Evolutionary conservation across 108 stramenopile genomes (phyloP), one percentile per base, ranked within the genome.

Genomic region (Bacterosira constricta): DNA sequence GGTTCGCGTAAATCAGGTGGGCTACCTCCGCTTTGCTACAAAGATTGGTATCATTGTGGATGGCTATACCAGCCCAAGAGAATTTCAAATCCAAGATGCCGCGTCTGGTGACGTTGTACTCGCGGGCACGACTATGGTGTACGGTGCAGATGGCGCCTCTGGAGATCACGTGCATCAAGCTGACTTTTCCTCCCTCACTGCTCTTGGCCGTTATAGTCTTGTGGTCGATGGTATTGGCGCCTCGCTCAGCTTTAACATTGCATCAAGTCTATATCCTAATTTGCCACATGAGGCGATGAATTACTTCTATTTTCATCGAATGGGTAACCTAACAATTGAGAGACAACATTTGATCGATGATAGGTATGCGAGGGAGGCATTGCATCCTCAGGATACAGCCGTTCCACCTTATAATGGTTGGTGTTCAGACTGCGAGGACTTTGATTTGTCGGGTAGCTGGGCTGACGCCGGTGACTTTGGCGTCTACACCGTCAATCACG

Each of bases 281-380:
- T 63, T 72, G 25, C 71, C 71, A 31, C 63, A 65, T 30, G 71
- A 72, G 50, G 63, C 63, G 29, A 72, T 72, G 71, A 72, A 72
- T 52, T 72, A 72, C 63, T 72, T 72, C 18, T 72, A 72, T 42
- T 72, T 72, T 21, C 71, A 72, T 42, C 71, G 71, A 9, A 72
- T 72, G 71, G 71, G 71, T n/a, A n/a, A n/a, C 12, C 38, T 30
- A 20, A 52, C 65, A 20, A 65, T 72, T 31, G 35, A 37, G 27
- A 50, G 23, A 7, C 26, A 64, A 34, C 71, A 72, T 37, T 51
- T 72, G 51, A 52, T 72, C 9, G 71, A 72, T 27, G 47, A 26
- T 25, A 15, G 71, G n/a, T 72, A 72, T 23, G 71, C 71, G n/a
- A 29, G 71, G 25, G 51, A 32, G 17, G 63, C 71, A 11, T 49